These are phyloP conservation scores for Conringia planisiliqua DNA, from an alignment of 345 rosid genomes.

Conservation along the genomic window DNA sequence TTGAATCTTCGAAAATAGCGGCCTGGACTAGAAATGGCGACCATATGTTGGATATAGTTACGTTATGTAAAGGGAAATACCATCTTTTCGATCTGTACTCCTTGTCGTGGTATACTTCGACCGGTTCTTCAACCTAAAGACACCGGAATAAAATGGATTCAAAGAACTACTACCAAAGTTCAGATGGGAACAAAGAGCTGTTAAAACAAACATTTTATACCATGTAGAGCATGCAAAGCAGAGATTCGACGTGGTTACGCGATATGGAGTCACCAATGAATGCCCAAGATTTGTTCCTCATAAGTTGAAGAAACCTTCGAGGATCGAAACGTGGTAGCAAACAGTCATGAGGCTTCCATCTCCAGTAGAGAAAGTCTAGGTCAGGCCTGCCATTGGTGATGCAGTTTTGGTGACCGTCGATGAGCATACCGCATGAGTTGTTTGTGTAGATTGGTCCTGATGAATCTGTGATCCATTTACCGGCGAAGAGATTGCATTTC, in stretches of 20 bases:
- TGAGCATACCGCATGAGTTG: conserved; percentile 29
- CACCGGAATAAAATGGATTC: not conserved
- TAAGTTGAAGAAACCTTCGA: conserved; percentile 55
- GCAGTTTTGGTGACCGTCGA: conserved; percentile 89
- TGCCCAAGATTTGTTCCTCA: conserved; percentile 83
- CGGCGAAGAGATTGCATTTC: conserved; percentile 68
- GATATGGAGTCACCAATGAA: conserved; percentile 91
- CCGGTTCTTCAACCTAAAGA: conserved; percentile 66
- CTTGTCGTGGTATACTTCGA: conserved; percentile 80
- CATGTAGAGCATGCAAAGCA: conserved; percentile 78
- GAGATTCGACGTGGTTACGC: conserved; percentile 86
- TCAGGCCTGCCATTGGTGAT: conserved; percentile 88
- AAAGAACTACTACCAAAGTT: not conserved
- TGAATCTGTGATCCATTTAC: conserved; percentile 79
- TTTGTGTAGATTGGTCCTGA: conserved; percentile 68
- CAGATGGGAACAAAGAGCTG: not conserved
- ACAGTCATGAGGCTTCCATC: conserved; percentile 81
- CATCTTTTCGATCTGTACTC: conserved; percentile 72
- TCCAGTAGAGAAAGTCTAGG: conserved; percentile 75
- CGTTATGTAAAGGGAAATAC: conserved; percentile 67
- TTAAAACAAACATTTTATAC: conserved; percentile 34
- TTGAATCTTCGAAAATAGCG: conserved; percentile 76
- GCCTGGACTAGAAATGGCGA: conserved; percentile 89
- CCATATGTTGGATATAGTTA: conserved; percentile 73
- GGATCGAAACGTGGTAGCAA: conserved; percentile 69